Percentiles rank a stretch among this genome's conserved stretches.
These are phyloP conservation scores for Sporisorium iseilematis-ciliati DNA, from an alignment of 1,284 basidiomycete genomes.

Conservation along the genomic window DNA sequence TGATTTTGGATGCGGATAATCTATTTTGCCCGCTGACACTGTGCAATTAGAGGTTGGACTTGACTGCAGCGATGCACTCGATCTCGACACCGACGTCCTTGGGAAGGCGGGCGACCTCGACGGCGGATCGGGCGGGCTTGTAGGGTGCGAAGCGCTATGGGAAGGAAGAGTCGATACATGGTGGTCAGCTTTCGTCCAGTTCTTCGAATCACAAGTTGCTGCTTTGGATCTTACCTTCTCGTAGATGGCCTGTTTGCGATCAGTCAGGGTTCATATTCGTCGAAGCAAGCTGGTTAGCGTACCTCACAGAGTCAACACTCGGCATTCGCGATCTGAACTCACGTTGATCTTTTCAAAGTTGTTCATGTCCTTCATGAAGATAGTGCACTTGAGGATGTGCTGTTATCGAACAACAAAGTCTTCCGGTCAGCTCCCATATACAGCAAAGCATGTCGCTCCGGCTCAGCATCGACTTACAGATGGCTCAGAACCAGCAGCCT, in stretches of 20 bases:
- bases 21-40: too few species aligned
- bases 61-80: constrained; percentile 80
- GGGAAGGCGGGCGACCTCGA: constrained; percentile 78
- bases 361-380: constrained; percentile 92
- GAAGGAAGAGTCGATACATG: background rate
- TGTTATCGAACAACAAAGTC: background rate
- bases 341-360: constrained; percentile 87
- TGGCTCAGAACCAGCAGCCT: constrained; percentile 76
- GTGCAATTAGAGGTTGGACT: constrained; percentile 40
- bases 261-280: background rate
- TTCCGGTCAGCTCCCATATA: background rate
- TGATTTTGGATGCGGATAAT: too few species aligned
- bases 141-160: constrained; percentile 70
- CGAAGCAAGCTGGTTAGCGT: background rate
- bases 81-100: constrained; percentile 89
- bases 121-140: constrained; percentile 89
- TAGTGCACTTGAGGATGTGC: constrained; percentile 71
- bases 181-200: constrained; percentile 19
- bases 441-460: background rate
- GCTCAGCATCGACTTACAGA: constrained; percentile 22
- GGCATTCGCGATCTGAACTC: background rate
- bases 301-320: background rate
- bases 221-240: constrained; percentile 53
- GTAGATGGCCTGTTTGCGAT: constrained; percentile 55
- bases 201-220: constrained; percentile 49